Conservation (phyloP, 148 eudicot genomes). For the Chenopodium berlandieri region DNA sequence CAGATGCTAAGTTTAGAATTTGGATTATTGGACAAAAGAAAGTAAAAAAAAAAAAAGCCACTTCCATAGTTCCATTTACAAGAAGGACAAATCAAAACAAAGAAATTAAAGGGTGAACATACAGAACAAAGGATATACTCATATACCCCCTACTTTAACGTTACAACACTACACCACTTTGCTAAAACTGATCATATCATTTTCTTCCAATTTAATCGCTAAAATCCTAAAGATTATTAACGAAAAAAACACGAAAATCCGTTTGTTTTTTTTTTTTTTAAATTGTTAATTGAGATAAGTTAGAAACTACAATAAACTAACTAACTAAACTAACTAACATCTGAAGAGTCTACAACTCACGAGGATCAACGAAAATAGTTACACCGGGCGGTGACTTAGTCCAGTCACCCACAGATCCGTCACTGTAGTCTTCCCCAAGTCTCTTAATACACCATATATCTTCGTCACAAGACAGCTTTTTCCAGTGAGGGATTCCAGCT, state of each 20-base stretch:
- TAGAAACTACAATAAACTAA: neutral
- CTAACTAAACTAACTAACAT: neutral
- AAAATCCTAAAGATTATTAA: neutral
- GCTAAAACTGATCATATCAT: too few relatives aligned
- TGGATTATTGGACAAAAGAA: neutral
- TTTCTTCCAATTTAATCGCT: neutral
- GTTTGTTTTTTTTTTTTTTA: neutral
- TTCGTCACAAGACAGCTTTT: conserved; percentile 66
- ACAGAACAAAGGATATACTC: neutral
- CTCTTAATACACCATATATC: conserved; percentile 92
- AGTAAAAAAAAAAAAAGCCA: neutral
- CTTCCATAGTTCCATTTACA: conserved; percentile 25
- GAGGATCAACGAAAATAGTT: conserved; percentile 89
- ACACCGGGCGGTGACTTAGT: conserved; percentile 66
- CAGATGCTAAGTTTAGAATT: conserved; percentile 7
- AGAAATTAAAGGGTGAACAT: neutral
- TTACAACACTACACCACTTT: neutral
- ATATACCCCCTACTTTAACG: neutral
- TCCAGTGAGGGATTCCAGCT: conserved; percentile 87
- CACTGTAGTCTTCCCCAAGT: conserved; percentile 68
- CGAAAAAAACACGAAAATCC: neutral
- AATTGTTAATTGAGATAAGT: neutral
- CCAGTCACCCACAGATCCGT: conserved; percentile 79
- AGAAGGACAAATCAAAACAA: neutral
- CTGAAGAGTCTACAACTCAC: conserved; percentile 49